Evolutionary conservation across 495 filamentous ascomycete genomes (phyloP).

Genomic region (Lichenothelia convexa): DNA sequence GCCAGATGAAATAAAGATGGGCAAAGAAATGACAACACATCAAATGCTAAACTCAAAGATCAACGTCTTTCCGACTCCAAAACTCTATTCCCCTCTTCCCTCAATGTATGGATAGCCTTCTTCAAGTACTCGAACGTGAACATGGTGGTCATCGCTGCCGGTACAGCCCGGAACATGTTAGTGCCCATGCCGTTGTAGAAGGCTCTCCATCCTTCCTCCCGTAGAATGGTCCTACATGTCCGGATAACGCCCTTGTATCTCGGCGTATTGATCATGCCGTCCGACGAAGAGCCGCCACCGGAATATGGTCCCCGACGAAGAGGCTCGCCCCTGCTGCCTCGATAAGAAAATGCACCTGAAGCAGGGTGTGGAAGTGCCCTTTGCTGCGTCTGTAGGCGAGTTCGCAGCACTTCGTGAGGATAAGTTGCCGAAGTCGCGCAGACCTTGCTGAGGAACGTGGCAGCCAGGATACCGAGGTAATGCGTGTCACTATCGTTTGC

Average conservation of each 20-base stretch:
- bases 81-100: constrained; percentile 33
- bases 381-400: constrained; percentile 73
- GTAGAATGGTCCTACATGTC: constrained; percentile 66
- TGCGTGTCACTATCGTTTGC: constrained; percentile 39
- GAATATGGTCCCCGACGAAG: constrained; percentile 47
- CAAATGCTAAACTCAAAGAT: no score
- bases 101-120: constrained; percentile 31
- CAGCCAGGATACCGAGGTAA: constrained; percentile 58
- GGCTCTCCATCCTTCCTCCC: constrained; percentile 87
- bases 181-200: constrained; percentile 98
- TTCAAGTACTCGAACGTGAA: constrained; percentile 86
- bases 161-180: constrained; percentile 90
- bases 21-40: no score
- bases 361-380: constrained; percentile 26
- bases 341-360: constrained; percentile 3
- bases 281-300: constrained; percentile 32
- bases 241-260: constrained; percentile 68
- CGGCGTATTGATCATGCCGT: constrained; percentile 39
- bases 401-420: constrained; percentile 89
- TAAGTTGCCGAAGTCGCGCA: constrained; percentile 92
- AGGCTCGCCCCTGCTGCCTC: constrained; percentile 26
- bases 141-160: constrained; percentile 91
- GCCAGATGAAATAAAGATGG: no score
- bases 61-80: no score
- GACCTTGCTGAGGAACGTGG: constrained; percentile 89